Evolutionary conservation across 257 asterid genomes (phyloP).

Genomic region (Avicennia marina): DNA sequence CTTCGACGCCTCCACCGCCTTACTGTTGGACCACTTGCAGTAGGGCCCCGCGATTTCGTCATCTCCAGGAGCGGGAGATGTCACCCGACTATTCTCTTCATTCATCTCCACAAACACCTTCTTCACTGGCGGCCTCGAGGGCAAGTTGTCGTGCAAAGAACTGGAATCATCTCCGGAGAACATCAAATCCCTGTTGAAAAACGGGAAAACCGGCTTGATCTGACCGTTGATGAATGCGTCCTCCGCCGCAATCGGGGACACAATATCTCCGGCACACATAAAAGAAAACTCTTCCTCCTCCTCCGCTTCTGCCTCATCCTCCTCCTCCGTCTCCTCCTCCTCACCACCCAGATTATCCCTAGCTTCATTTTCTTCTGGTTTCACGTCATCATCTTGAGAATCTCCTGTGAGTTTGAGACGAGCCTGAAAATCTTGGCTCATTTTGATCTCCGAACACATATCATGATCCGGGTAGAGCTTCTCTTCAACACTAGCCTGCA

Average conservation of each 20-base stretch:
- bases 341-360: neutral
- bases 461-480: too few relatives aligned
- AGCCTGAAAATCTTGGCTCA: too few relatives aligned
- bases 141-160: neutral
- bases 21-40: slow-evolving; percentile 40
- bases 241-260: neutral
- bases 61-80: neutral
- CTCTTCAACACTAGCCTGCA: too few relatives aligned
- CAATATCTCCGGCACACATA: neutral
- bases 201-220: neutral
- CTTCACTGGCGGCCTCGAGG: neutral
- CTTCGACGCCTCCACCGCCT: slow-evolving; percentile 27
- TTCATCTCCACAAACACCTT: neutral
- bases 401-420: too few relatives aligned
- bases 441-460: too few relatives aligned
- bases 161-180: neutral
- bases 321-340: neutral
- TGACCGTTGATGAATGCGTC: neutral
- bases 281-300: neutral
- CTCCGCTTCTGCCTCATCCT: neutral
- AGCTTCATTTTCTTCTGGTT: neutral
- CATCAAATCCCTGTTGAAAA: neutral
- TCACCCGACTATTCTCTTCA: neutral
- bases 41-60: slow-evolving; percentile 32
- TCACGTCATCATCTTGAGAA: too few relatives aligned